Percentiles rank a stretch among this genome's conserved stretches.
phyloP scores from a whole-genome alignment of 2,329 filamentous ascomycete genomes.

The Diaporthe sp. region DNA sequence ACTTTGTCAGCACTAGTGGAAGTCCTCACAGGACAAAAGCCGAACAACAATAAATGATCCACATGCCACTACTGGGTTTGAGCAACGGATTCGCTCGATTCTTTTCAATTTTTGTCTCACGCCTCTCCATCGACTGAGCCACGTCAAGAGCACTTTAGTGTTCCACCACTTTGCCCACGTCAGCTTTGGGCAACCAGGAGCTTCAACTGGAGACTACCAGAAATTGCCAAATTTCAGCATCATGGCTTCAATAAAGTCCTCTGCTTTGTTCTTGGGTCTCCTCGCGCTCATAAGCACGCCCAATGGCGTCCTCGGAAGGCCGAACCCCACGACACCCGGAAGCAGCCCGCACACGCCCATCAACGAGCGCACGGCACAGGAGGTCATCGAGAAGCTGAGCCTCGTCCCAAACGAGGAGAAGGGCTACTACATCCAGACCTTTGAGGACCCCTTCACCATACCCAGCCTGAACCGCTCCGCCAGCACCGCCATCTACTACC shows the following conservation, averaged over 20 bases:
- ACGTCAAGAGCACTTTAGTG: background rate
- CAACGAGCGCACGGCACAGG: constrained; percentile 54
- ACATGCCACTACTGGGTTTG: background rate
- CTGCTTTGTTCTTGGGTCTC: background rate
- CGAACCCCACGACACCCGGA: background rate
- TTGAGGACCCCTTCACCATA: constrained; percentile 53
- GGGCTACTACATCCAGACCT: constrained; percentile 63
- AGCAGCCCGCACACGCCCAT: background rate
- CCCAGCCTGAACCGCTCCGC: constrained; percentile 53
- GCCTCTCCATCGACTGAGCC: background rate
- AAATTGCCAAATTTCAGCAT: background rate
- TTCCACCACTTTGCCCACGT: background rate
- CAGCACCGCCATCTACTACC: constrained; percentile 67
- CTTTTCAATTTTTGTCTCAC: background rate
- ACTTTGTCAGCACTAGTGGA: background rate
- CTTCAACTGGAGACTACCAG: background rate
- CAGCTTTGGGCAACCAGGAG: background rate
- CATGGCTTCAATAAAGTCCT: constrained; percentile 12
- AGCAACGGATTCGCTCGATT: background rate
- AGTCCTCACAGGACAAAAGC: background rate
- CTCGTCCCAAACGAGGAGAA: constrained; percentile 62
- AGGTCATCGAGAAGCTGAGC: constrained; percentile 59
- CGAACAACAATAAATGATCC: background rate
- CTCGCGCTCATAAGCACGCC: background rate
- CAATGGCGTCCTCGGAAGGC: background rate